A percentile compares a stretch with the other conserved stretches of the same genome.
Evolutionary conservation across 257 asterid species (phyloP).

Genomic region (Craterostigma plantagineum): DNA sequence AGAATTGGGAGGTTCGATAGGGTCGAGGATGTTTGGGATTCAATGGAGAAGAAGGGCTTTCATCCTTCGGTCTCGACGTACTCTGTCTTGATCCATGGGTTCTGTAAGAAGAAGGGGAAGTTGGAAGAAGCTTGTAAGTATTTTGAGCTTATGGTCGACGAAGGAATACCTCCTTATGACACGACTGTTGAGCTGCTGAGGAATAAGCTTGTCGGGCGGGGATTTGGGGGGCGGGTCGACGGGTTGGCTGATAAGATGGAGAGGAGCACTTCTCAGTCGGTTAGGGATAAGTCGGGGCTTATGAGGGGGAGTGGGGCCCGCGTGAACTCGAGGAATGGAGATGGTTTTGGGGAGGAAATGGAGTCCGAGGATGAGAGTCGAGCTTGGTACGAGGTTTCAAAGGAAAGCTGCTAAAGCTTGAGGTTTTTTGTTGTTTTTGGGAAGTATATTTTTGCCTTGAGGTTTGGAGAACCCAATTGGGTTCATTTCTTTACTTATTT

Average conservation of each 20-base stretch:
- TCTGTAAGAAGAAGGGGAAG: slow-evolving; percentile 59
- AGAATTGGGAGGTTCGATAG: slow-evolving; percentile 69
- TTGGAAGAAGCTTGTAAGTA: slow-evolving; percentile 60
- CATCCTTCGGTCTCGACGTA: slow-evolving; percentile 70
- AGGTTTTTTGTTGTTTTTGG: too few relatives aligned
- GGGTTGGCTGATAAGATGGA: slow-evolving; percentile 83
- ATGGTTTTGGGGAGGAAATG: slow-evolving; percentile 10
- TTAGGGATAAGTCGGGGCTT: slow-evolving; percentile 30
- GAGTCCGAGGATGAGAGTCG: too few relatives aligned
- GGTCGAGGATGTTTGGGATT: slow-evolving; percentile 47
- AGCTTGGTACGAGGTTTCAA: too few relatives aligned
- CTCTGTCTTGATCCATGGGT: slow-evolving; percentile 76
- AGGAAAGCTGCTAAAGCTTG: neutral
- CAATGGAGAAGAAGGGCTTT: slow-evolving; percentile 58
- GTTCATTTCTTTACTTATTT: too few relatives aligned
- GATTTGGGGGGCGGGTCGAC: slow-evolving; percentile 47
- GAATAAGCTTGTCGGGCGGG: slow-evolving; percentile 45
- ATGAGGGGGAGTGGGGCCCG: slow-evolving; percentile 41
- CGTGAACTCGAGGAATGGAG: slow-evolving; percentile 15
- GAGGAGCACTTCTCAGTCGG: slow-evolving; percentile 39
- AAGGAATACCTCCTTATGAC: slow-evolving; percentile 66
- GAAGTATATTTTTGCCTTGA: too few relatives aligned
- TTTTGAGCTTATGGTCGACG: slow-evolving; percentile 79
- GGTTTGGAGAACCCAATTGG: too few relatives aligned
- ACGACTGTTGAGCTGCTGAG: slow-evolving; percentile 51